Conservation (phyloP, 2,329 filamentous ascomycete species). For the Metarhizium brunneum region DNA sequence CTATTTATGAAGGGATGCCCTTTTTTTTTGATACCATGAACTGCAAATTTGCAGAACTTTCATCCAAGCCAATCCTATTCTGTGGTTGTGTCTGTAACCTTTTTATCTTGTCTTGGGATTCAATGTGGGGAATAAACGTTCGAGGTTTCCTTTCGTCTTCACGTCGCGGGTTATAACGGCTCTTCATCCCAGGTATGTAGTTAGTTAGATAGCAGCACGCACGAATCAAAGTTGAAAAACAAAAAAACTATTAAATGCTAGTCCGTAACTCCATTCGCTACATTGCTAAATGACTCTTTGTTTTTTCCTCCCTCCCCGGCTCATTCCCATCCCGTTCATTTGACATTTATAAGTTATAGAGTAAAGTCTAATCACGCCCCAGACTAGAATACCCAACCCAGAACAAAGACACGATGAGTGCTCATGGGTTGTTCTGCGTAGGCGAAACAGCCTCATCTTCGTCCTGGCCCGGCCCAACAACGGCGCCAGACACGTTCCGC, state of each 20-base stretch:
- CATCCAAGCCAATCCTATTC: background rate
- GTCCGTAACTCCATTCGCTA: background rate
- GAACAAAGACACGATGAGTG: background rate
- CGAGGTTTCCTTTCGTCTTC: background rate
- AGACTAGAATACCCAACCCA: background rate
- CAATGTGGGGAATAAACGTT: background rate
- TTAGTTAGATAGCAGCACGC: background rate
- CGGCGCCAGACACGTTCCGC: constrained; percentile 30
- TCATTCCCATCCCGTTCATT: background rate
- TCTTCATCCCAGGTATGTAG: background rate
- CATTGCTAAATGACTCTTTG: background rate
- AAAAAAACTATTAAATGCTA: background rate
- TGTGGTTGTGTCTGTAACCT: background rate
- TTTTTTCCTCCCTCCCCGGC: background rate
- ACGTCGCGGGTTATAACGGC: background rate
- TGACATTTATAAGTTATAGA: background rate
- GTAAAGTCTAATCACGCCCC: background rate
- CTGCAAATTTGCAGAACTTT: background rate
- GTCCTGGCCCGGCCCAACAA: constrained; percentile 16
- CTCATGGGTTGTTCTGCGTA: background rate
- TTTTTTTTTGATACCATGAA: background rate
- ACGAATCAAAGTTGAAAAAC: background rate
- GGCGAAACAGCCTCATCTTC: constrained; percentile 6
- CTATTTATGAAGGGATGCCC: background rate
- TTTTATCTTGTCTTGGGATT: background rate